A percentile compares a stretch with the other conserved stretches of the same genome.
phyloP scores from a whole-genome alignment of 78 protist genomes.

The Dictyostelium citrinum region DNA sequence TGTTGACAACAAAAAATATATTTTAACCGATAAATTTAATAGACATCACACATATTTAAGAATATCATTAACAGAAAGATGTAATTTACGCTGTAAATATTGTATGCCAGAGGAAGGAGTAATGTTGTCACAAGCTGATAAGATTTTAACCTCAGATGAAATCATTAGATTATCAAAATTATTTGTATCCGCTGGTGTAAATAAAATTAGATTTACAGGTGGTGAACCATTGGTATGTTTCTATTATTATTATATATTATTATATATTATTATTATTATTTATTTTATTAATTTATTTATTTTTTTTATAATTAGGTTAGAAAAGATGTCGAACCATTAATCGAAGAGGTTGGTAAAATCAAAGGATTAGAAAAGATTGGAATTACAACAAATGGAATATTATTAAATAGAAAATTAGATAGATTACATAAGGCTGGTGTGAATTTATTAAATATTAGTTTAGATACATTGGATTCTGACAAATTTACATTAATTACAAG shows the following conservation, averaged over 20 bases:
- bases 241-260: not conserved
- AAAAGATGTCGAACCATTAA: constrained; percentile 8
- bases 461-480: constrained; percentile 85
- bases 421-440: constrained; percentile 64
- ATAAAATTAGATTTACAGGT: constrained; percentile 93
- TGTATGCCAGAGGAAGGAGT: constrained; percentile 97
- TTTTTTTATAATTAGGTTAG: constrained; percentile 12
- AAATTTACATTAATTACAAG: constrained; percentile 85
- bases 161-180: constrained; percentile 71
- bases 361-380: constrained; percentile 69
- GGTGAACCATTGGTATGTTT: constrained; percentile 91
- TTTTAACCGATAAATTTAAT: constrained; percentile 80
- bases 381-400: constrained; percentile 92
- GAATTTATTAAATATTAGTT: constrained; percentile 81
- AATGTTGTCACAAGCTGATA: constrained; percentile 51
- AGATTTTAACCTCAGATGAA: constrained; percentile 81
- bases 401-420: constrained; percentile 69
- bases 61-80: constrained; percentile 90
- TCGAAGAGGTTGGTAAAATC: constrained; percentile 62
- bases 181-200: constrained; percentile 86
- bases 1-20: not conserved
- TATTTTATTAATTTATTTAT: not conserved
- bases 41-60: constrained; percentile 91
- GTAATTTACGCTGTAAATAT: constrained; percentile 83
- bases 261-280: not conserved